Conservation (phyloP, 768 basidiomycete species). For the Pleurotus djamor region DNA sequence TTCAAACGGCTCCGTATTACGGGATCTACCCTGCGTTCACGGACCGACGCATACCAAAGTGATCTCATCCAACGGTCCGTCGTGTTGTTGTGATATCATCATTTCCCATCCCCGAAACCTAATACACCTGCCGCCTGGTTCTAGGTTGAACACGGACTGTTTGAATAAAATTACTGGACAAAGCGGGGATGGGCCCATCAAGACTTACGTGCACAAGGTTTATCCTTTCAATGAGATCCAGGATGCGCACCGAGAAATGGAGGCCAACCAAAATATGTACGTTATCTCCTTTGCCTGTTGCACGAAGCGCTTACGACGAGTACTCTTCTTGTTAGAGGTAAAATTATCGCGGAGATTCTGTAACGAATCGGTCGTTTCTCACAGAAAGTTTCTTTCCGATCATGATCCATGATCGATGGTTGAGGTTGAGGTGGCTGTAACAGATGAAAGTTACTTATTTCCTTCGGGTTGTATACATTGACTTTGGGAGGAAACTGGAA, state of each 20-base stretch:
- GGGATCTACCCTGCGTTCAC: constrained; percentile 83
- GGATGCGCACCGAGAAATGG: constrained; percentile 83
- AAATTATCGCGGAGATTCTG: neutral
- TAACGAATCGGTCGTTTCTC: neutral
- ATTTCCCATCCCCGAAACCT: neutral
- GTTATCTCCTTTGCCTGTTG: constrained; percentile 6
- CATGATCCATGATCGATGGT: neutral
- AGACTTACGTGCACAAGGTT: constrained; percentile 79
- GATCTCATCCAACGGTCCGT: constrained; percentile 60
- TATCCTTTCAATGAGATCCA: constrained; percentile 80
- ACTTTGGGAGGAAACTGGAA: too few relatives aligned
- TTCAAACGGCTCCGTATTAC: constrained; percentile 86
- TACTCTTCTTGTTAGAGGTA: neutral
- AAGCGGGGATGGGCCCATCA: constrained; percentile 57
- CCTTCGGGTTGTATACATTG: too few relatives aligned
- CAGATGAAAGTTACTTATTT: neutral
- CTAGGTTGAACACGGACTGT: constrained; percentile 54
- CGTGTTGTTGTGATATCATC: neutral
- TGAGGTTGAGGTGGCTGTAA: too few relatives aligned
- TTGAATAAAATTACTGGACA: constrained; percentile 57
- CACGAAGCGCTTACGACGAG: neutral
- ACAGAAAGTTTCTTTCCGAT: neutral
- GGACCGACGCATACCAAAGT: constrained; percentile 73
- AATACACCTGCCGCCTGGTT: neutral
- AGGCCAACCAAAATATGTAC: constrained; percentile 56